A percentile compares a stretch with the other conserved stretches of the same genome.
These are phyloP conservation scores for Gonium pectorale DNA, from an alignment of 139 green algal species.

Conservation along the genomic window DNA sequence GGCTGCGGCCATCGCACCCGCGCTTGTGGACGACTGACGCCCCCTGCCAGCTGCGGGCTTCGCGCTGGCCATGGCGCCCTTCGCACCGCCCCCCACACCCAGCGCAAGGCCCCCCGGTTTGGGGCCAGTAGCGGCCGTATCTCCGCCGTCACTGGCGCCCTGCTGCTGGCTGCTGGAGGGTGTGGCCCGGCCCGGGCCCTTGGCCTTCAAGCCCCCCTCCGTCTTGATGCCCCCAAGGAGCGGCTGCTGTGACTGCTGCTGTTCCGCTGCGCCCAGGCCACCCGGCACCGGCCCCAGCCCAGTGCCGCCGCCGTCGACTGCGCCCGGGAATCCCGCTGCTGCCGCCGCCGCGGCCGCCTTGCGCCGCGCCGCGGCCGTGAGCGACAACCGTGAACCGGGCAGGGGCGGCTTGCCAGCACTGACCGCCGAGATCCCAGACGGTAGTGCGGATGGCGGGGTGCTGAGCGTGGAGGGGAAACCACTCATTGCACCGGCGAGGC, in stretches of 20 bases:
- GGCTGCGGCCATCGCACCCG: neutral
- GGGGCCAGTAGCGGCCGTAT: neutral
- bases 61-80: neutral
- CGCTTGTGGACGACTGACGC: neutral
- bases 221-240: neutral
- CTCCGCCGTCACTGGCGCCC: neutral
- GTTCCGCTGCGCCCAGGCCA: neutral
- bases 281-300: neutral
- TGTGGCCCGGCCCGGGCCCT: neutral
- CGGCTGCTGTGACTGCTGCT: neutral
- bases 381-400: neutral
- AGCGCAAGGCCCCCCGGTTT: no score
- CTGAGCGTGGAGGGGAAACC: no score
- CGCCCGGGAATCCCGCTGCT: neutral
- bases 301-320: neutral
- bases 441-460: no score
- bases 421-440: no score
- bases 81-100: neutral
- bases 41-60: no score
- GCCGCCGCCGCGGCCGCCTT: neutral
- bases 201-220: neutral
- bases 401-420: slow-evolving; percentile 5
- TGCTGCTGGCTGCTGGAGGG: neutral
- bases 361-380: slow-evolving; percentile 3
- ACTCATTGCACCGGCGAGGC: no score